These are phyloP conservation scores for Nannizziopsis barbatae DNA, from an alignment of 2,329 filamentous ascomycete genomes.

Conservation along the genomic window DNA sequence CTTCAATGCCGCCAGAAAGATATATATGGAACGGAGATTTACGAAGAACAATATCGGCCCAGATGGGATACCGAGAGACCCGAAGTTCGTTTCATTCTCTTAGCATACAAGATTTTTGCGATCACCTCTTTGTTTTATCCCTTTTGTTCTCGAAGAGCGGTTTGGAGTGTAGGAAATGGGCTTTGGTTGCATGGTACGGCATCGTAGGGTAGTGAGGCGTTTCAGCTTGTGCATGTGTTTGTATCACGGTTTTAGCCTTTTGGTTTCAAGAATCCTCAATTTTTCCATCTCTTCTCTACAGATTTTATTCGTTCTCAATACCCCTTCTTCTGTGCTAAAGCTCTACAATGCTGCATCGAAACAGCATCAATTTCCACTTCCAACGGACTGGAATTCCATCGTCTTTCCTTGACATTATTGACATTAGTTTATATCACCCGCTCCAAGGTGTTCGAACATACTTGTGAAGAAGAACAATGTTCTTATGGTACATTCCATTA, in stretches of 20 bases:
- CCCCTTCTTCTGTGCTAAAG: neutral
- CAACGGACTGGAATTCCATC: neutral
- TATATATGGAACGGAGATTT: slow-evolving; percentile 78
- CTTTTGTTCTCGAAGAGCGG: neutral
- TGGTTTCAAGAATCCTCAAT: too few relatives aligned
- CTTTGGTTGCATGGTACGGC: neutral
- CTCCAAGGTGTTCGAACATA: slow-evolving; percentile 2
- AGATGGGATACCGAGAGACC: slow-evolving; percentile 78
- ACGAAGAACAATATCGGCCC: slow-evolving; percentile 76
- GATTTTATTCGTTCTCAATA: neutral
- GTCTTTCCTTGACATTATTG: neutral
- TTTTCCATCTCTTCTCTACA: neutral
- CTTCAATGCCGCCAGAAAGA: slow-evolving; percentile 82
- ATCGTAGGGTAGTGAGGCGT: neutral
- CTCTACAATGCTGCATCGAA: neutral
- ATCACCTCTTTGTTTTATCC: neutral
- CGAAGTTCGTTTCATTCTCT: slow-evolving; percentile 91
- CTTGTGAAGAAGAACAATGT: neutral
- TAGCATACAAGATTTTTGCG: slow-evolving; percentile 28
- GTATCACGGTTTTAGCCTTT: too few relatives aligned
- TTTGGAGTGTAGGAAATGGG: neutral
- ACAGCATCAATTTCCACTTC: neutral
- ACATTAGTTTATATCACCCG: slow-evolving; percentile 9
- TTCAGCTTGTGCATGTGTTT: too few relatives aligned
- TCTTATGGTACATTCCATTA: neutral